phyloP scores from a whole-genome alignment of 2,329 filamentous ascomycete species.

The Helotiales sp. region DNA sequence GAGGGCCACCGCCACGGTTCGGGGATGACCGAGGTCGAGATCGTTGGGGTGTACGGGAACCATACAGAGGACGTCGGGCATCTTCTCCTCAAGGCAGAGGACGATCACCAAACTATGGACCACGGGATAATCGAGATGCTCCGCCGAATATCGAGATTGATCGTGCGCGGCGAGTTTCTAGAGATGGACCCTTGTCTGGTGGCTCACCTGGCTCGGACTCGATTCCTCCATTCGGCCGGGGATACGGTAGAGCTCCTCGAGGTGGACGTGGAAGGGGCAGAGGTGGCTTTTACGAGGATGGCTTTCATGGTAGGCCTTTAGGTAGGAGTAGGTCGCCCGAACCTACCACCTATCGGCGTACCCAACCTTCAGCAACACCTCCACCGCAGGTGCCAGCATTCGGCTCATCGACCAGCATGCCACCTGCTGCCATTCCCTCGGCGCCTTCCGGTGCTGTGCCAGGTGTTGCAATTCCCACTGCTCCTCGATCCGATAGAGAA shows the following conservation, averaged over 20 bases:
- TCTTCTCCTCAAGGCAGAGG: slow-evolving; percentile 65
- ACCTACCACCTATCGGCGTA: slow-evolving; percentile 38
- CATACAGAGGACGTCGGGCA: slow-evolving; percentile 60
- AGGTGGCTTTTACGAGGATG: slow-evolving; percentile 63
- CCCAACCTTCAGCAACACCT: slow-evolving; percentile 55
- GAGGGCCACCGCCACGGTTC: slow-evolving; percentile 51
- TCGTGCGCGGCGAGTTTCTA: slow-evolving; percentile 69
- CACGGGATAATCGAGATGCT: slow-evolving; percentile 52
- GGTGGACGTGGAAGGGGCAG: slow-evolving; percentile 55
- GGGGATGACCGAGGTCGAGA: slow-evolving; percentile 56
- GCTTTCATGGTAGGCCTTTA: slow-evolving; percentile 36
- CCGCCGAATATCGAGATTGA: slow-evolving; percentile 70
- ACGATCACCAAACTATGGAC: slow-evolving; percentile 70
- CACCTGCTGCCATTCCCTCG: slow-evolving; percentile 9
- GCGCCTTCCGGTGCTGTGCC: slow-evolving; percentile 29
- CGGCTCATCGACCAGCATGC: slow-evolving; percentile 44
- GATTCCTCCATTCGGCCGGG: slow-evolving; percentile 44
- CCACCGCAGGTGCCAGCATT: slow-evolving; percentile 61
- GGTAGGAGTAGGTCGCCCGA: slow-evolving; percentile 43
- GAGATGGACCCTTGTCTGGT: slow-evolving; percentile 75
- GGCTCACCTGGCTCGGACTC: slow-evolving; percentile 74
- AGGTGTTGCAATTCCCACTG: slow-evolving; percentile 38
- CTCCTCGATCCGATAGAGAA: slow-evolving; percentile 30
- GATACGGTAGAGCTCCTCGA: slow-evolving; percentile 56
- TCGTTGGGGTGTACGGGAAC: slow-evolving; percentile 40